Conservation (phyloP, 2,329 filamentous ascomycete species). For the Epichloe typhina region DNA sequence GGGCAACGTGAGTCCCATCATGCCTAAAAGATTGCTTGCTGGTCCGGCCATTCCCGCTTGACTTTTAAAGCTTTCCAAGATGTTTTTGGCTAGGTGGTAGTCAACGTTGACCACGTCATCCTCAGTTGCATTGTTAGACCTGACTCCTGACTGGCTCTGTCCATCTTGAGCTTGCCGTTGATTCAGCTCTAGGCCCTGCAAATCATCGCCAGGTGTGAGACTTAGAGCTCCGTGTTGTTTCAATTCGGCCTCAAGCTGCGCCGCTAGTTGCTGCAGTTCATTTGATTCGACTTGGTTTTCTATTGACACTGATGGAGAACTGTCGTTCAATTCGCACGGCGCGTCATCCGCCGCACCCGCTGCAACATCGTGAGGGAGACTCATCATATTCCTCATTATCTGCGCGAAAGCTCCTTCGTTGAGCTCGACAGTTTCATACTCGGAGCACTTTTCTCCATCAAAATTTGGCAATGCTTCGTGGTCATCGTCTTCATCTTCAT, state of each 20-base stretch:
- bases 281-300: neutral
- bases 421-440: conserved; percentile 66
- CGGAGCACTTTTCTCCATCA: conserved; percentile 24
- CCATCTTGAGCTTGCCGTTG: neutral
- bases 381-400: conserved; percentile 92
- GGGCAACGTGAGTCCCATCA: conserved; percentile 75
- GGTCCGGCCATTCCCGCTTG: conserved; percentile 79
- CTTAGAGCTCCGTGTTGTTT: conserved; percentile 16
- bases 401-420: conserved; percentile 72
- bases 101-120: conserved; percentile 61
- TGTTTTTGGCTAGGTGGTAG: conserved; percentile 77
- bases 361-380: conserved; percentile 29
- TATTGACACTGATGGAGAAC: neutral
- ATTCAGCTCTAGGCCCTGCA: conserved; percentile 5
- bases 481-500: conserved; percentile 33
- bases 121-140: conserved; percentile 33
- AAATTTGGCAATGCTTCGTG: conserved; percentile 37
- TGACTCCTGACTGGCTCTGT: conserved; percentile 6
- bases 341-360: neutral
- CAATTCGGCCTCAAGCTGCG: conserved; percentile 61
- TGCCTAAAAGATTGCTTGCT: conserved; percentile 70
- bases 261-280: conserved; percentile 45
- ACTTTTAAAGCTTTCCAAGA: conserved; percentile 84
- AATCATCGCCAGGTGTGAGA: conserved; percentile 27
- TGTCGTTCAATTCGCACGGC: neutral